Base-by-base conservation (phyloP, 1,284 basidiomycete species). In the Fistulinella cinereoalba region DNA sequence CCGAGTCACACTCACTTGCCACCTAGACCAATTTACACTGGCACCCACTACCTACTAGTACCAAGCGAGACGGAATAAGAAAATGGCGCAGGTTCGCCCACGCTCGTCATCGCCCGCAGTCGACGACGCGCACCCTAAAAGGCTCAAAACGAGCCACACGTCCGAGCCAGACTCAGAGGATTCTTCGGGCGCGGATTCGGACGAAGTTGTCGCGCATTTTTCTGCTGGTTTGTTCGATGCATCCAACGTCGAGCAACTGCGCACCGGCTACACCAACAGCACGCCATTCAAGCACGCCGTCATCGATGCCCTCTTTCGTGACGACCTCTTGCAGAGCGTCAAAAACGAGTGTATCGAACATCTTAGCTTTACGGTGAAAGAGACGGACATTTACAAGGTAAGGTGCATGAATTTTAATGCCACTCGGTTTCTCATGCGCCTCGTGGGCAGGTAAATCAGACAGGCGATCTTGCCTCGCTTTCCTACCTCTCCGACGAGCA, bases 381-480 rank as follows among this genome's bases (percentile, higher is more conserved):
- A 98, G 76, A 99, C 96, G 6, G 96, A 99, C 64, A 99, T 99
- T 56, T 99, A 98, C 82, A 96, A 94, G 81, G 92, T 88, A 51
- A 47, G 74, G 25, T 38, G 44, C 16, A 8, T 18, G 15, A 12
- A 3, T 21, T n/a, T 10, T 18, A 22, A 34, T 33, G 22, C 24
- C 21, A 40, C 24, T 27, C 28, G 5, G 8, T 18, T 22, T 37
- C 37, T 39, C 22, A 51, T 38, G 33, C 34, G 2, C 21, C 31
- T 21, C 18, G 15, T 46, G 25, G 43, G 12, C 58, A 95, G 92
- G 90, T 99, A 58, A 91, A 96, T 68, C 96, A 98, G 75, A 97
- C 95, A 0, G 96, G 96, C 52, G 96, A 99, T 71, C 82, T 99
- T 21, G 90, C 94, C 11, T 98, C 97, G 37, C 77, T 96, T 31